Evolutionary conservation across 1,284 basidiomycete species (phyloP), one percentile per base, ranked within the genome.

Genomic region (Paramarasmius palmivorus): DNA sequence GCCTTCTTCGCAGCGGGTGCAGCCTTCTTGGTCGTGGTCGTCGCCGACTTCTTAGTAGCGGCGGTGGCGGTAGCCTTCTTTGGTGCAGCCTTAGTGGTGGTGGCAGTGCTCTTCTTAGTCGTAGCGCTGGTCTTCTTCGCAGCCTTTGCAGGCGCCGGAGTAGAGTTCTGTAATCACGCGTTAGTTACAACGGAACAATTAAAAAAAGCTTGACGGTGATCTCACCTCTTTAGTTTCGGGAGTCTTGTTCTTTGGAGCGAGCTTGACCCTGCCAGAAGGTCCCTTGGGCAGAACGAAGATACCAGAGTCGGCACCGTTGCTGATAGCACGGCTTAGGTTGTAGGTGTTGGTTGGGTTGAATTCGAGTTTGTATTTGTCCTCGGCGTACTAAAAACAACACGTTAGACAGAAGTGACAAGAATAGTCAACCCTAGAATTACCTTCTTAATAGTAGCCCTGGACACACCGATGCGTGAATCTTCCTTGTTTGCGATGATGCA

Each of bases 371-470:
- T 90, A 90, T 61, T 78, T 83, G 61, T 88, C 84, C 61, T 88
- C 85, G 37, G 90, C 83, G 69, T 75, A 93, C 84, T 91, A 72
- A 25, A 39, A 19, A 39, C 25, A 50, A 22, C 40, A 32, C 41
- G 50, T 25, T 32, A 37, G 23, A 34, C 14, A 46, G 49, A 36
- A 48, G 50, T 35, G 49, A 26, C 22, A 49, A 4, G 26, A 50
- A 8, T 44, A 20, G 26, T 48, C 32, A 53, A 49, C 19, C 17
- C 17, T 12, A 3, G 22, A 59, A 63, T 17, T 39, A 77, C 80
- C 84, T 92, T 93, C 80, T 93, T 93, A 69, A 93, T 88, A 39
- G 82, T 81, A 41, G 76, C 76, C 55, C 92, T 82, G 37, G 90
- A 92, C 47, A 92, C 88, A 63, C 92, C 92, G 52, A 73, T 62